Conservation (phyloP, 805 yeast species). For the Hanseniaspora guilliermondii region DNA sequence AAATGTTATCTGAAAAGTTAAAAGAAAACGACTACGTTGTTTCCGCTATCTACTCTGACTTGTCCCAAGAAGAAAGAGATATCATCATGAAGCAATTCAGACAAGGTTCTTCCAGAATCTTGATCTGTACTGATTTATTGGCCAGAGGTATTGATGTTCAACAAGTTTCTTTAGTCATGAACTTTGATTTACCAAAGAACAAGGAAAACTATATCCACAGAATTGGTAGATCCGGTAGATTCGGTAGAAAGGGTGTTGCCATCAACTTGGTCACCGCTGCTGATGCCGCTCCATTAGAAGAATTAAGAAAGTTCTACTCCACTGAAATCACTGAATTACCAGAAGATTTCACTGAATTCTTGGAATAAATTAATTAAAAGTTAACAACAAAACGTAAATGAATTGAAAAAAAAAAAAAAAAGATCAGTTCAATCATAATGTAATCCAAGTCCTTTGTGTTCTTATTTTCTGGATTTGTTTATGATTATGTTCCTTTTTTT, state of each 20-base stretch:
- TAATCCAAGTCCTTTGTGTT: no score
- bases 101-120: slow-evolving; percentile 80
- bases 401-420: no score
- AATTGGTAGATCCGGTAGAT: slow-evolving; percentile 96
- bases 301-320: slow-evolving; percentile 59
- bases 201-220: slow-evolving; percentile 93
- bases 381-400: neutral
- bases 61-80: slow-evolving; percentile 92
- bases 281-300: slow-evolving; percentile 64
- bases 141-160: slow-evolving; percentile 99
- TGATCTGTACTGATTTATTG: slow-evolving; percentile 93
- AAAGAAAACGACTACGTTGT: slow-evolving; percentile 76
- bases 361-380: slow-evolving; percentile 10
- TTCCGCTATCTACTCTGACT: slow-evolving; percentile 92
- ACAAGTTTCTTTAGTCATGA: slow-evolving; percentile 89
- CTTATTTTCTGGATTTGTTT: no score
- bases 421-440: no score
- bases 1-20: slow-evolving; percentile 73
- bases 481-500: neutral
- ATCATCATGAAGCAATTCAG: slow-evolving; percentile 91
- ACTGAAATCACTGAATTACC: slow-evolving; percentile 72
- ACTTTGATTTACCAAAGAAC: slow-evolving; percentile 87
- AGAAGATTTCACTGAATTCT: slow-evolving; percentile 48
- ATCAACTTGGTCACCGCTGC: slow-evolving; percentile 80
- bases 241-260: slow-evolving; percentile 97